Evolutionary conservation across 257 asterid species (phyloP).

Genomic region (Leptodermis oblonga): DNA sequence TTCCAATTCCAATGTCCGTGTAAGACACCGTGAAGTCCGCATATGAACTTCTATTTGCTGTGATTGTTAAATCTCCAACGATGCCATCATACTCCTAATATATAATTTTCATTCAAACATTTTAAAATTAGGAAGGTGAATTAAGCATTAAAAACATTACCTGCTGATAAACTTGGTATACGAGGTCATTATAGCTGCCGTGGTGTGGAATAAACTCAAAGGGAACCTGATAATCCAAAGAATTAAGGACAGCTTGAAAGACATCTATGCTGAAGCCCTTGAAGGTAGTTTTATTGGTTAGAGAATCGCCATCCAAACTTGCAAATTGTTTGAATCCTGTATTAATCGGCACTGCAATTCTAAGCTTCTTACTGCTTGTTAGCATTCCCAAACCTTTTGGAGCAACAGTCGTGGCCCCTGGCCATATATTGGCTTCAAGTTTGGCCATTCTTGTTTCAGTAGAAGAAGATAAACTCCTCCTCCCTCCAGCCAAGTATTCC

Average conservation of each 20-base stretch:
- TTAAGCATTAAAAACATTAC: constrained; percentile 6
- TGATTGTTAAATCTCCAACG: not conserved
- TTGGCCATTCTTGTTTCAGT: not conserved
- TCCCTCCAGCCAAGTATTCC: not conserved
- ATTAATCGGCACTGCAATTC: constrained; percentile 25
- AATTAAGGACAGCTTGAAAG: constrained; percentile 24
- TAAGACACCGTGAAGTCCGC: not conserved
- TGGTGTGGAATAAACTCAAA: constrained; percentile 25
- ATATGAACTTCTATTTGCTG: not conserved
- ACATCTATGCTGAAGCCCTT: constrained; percentile 34
- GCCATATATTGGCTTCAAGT: constrained; percentile 16
- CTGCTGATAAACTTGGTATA: constrained; percentile 29
- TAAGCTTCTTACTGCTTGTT: constrained; percentile 12
- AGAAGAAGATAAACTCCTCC: constrained; percentile 17
- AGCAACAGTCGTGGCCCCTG: constrained; percentile 17
- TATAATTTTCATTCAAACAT: not conserved
- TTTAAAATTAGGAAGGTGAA: not conserved
- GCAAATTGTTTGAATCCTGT: constrained; percentile 22
- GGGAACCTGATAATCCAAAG: constrained; percentile 19
- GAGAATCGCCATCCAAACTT: not conserved
- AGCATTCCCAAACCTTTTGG: constrained; percentile 17
- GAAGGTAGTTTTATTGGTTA: constrained; percentile 15
- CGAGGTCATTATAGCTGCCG: constrained; percentile 35
- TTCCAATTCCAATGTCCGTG: not conserved
- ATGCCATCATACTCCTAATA: not conserved